Base-by-base conservation (phyloP, 78 protist genomes). In the Trichosphaerium sp. region DNA sequence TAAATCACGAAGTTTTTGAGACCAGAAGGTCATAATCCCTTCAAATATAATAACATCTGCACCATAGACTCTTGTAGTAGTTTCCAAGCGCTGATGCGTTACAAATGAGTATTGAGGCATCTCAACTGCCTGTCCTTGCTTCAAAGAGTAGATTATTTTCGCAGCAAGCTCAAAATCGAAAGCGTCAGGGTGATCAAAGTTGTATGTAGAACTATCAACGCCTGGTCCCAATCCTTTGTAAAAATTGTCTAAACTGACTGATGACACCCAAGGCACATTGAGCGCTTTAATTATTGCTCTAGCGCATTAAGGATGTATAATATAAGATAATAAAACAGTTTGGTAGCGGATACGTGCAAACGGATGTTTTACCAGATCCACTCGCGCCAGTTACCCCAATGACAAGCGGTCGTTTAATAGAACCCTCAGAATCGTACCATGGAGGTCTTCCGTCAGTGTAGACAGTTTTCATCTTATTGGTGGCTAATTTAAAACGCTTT, bases 121-220 rank as follows among this genome's bases (percentile, higher is more conserved):
- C 15, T 69, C 48, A 2, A 71, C 83, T 23, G 74, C 62, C 65
- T 71, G 58, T n/a, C 86, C 86, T 28, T 59, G 66, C 51, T 78
- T 65, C 49, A 80, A 18, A 28, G 71, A 79, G 48, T 43, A 12
- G 31, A 80, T 61, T 8, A 66, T 44, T 59, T 66, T 66, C 7
- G 65, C 65, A 74, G 73, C 67, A 34, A 63, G 41, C 42, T 71
- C 80, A 31, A 54, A 80, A 34, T 80, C 86, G 11, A 80, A 74
- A 14, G 86, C 65, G 39, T 80, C 64, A 28, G 89, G 89, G 60
- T 77, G 82, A 51, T 84, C 89, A 48, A 84, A 84, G 38, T 84
- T 78, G 66, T 76, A 73, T 15, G 40, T 23, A 14, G 66, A 34
- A 15, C 34, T 25, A 47, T 69, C 6, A 25, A 61, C 40, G 12